A percentile compares a stretch with the other conserved stretches of the same genome.
phyloP scores from a whole-genome alignment of 108 stramenopile genomes.

The Nitzschia palea region DNA sequence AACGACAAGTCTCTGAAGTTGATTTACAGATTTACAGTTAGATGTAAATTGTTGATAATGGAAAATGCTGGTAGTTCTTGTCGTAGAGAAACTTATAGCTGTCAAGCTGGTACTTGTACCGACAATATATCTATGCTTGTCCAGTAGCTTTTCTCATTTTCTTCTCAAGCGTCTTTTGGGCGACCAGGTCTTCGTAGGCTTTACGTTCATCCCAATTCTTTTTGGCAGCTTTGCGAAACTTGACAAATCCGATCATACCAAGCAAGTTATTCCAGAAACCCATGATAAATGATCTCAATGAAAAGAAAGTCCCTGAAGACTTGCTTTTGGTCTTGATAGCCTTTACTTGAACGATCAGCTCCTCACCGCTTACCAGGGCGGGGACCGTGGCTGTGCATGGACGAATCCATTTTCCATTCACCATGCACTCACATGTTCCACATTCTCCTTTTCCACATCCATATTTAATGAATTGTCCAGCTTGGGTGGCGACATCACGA shows the following conservation, averaged over 20 bases:
- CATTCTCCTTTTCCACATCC: slow-evolving; percentile 94
- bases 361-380: slow-evolving; percentile 27
- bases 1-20: no score
- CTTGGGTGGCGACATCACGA: slow-evolving; percentile 82
- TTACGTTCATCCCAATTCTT: slow-evolving; percentile 77
- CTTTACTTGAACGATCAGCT: slow-evolving; percentile 63
- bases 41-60: no score
- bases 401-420: slow-evolving; percentile 83
- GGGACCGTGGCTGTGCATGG: slow-evolving; percentile 75
- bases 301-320: slow-evolving; percentile 73
- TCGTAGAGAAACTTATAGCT: no score
- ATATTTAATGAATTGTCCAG: slow-evolving; percentile 89
- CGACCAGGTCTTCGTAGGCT: slow-evolving; percentile 67
- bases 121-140: no score
- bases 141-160: background rate
- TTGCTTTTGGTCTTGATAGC: slow-evolving; percentile 55
- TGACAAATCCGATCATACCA: slow-evolving; percentile 86
- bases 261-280: slow-evolving; percentile 86
- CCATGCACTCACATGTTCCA: slow-evolving; percentile 83
- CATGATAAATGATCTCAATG: slow-evolving; percentile 67
- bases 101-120: no score
- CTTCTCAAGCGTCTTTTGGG: slow-evolving; percentile 49
- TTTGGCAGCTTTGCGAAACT: slow-evolving; percentile 55
- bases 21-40: no score
- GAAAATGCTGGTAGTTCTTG: no score